Conservation (phyloP, 2,329 filamentous ascomycete genomes). For the Aspergillus pseudonomiae region DNA sequence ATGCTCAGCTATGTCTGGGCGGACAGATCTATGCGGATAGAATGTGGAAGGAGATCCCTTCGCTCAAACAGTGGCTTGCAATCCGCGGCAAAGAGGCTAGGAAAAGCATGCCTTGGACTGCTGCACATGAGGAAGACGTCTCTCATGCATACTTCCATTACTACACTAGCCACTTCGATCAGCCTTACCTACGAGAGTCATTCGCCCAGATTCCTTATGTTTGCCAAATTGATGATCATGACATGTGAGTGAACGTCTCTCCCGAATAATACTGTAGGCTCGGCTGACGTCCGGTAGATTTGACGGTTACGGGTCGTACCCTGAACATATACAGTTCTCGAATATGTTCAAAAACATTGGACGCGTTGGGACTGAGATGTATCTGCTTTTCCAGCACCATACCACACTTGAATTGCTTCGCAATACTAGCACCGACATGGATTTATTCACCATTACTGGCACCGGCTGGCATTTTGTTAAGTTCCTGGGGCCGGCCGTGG, state of each 20-base stretch:
- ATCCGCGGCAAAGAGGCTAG: slow-evolving; percentile 92
- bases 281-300: slow-evolving; percentile 61
- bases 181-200: slow-evolving; percentile 89
- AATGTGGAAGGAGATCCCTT: slow-evolving; percentile 92
- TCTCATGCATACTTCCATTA: slow-evolving; percentile 98
- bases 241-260: slow-evolving; percentile 72
- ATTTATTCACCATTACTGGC: slow-evolving; percentile 96
- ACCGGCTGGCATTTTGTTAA: slow-evolving; percentile 99
- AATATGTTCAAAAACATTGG: slow-evolving; percentile 99
- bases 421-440: slow-evolving; percentile 82
- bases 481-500: slow-evolving; percentile 87
- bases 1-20: slow-evolving; percentile 87
- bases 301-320: slow-evolving; percentile 95
- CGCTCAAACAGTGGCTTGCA: slow-evolving; percentile 91
- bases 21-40: slow-evolving; percentile 95
- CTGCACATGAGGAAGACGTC: slow-evolving; percentile 92
- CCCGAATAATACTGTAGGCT: neutral
- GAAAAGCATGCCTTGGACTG: slow-evolving; percentile 88
- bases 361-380: slow-evolving; percentile 94
- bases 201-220: slow-evolving; percentile 97
- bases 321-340: slow-evolving; percentile 96
- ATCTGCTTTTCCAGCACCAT: slow-evolving; percentile 96
- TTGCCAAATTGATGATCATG: slow-evolving; percentile 91
- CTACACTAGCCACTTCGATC: slow-evolving; percentile 97
- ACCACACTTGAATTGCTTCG: slow-evolving; percentile 92